These are phyloP conservation scores for Podospora anserina DNA, from an alignment of 495 filamentous ascomycete species.

Conservation along the genomic window DNA sequence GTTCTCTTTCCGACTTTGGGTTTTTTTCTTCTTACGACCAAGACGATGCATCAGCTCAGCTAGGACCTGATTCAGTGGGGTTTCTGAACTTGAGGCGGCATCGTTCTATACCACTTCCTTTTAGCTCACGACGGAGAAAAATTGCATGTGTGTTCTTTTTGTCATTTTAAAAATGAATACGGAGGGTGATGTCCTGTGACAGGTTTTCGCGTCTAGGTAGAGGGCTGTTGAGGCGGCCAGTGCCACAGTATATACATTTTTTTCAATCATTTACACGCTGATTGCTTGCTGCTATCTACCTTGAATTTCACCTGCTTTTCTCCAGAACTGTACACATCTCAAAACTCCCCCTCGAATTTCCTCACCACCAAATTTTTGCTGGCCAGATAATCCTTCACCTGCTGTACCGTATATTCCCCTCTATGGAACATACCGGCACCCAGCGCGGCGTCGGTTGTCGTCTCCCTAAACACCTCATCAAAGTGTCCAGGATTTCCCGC, in stretches of 20 bases:
- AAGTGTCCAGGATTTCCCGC: constrained; percentile 90
- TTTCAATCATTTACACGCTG: neutral
- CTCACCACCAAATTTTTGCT: constrained; percentile 70
- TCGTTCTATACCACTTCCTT: too few species aligned
- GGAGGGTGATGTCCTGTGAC: too few species aligned
- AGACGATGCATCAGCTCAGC: too few species aligned
- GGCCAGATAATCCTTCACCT: constrained; percentile 86
- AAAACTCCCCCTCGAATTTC: constrained; percentile 59
- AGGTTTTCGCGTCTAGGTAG: too few species aligned
- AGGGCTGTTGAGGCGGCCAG: too few species aligned
- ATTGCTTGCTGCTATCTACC: neutral
- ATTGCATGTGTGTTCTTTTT: neutral
- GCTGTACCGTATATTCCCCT: constrained; percentile 86
- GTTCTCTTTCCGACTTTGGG: constrained; percentile 19
- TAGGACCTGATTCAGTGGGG: too few species aligned
- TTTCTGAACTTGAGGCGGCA: too few species aligned
- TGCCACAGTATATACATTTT: neutral
- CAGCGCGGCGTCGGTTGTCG: constrained; percentile 84
- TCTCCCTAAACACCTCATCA: constrained; percentile 81
- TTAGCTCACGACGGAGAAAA: neutral
- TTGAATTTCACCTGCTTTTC: neutral
- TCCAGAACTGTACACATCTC: constrained; percentile 11
- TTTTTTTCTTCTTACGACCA: neutral
- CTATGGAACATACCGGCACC: constrained; percentile 98
- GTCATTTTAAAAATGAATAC: neutral